A percentile compares a stretch with the other conserved stretches of the same genome.
These are phyloP conservation scores for Coemansia pectinata DNA, from an alignment of 192 early-diverging fungal species.

Conservation along the genomic window DNA sequence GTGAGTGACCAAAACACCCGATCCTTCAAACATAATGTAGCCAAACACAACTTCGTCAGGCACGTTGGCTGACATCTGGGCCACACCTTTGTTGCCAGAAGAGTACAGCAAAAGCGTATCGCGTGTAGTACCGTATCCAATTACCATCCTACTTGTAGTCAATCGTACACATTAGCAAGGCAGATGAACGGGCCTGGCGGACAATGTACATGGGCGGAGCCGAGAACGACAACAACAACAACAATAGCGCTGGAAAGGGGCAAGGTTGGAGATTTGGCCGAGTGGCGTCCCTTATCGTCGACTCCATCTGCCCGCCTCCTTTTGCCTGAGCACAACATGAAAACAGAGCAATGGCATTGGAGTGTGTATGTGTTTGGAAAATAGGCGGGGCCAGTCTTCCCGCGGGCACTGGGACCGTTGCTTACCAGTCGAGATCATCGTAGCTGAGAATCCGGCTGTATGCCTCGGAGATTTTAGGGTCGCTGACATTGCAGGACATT, in stretches of 20 bases:
- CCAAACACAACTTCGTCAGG: conserved; percentile 44
- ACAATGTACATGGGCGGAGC: not conserved
- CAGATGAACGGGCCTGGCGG: not conserved
- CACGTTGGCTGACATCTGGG: conserved; percentile 40
- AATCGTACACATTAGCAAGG: not conserved
- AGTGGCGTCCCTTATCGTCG: conserved; percentile 7
- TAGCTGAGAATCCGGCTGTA: conserved; percentile 33
- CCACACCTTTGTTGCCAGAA: conserved; percentile 30
- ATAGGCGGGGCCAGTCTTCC: not conserved
- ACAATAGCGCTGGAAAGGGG: not conserved
- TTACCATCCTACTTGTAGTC: conserved; percentile 34
- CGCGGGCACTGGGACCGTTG: not conserved
- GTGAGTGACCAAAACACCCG: conserved; percentile 47
- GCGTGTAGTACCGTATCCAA: conserved; percentile 46
- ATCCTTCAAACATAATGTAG: conserved; percentile 44
- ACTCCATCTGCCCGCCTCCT: not conserved
- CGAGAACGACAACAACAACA: not conserved
- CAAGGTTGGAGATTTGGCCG: conserved; percentile 4
- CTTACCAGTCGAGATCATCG: conserved; percentile 50
- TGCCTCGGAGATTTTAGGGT: conserved; percentile 40
- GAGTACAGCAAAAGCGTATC: conserved; percentile 43
- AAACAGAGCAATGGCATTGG: not conserved
- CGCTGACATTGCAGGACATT: conserved; percentile 43
- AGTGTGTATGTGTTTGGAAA: not conserved
- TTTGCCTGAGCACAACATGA: not conserved